Evolutionary conservation across 768 basidiomycete genomes (phyloP), one percentile per base, ranked within the genome.

Genomic region (Trametes cingulata): DNA sequence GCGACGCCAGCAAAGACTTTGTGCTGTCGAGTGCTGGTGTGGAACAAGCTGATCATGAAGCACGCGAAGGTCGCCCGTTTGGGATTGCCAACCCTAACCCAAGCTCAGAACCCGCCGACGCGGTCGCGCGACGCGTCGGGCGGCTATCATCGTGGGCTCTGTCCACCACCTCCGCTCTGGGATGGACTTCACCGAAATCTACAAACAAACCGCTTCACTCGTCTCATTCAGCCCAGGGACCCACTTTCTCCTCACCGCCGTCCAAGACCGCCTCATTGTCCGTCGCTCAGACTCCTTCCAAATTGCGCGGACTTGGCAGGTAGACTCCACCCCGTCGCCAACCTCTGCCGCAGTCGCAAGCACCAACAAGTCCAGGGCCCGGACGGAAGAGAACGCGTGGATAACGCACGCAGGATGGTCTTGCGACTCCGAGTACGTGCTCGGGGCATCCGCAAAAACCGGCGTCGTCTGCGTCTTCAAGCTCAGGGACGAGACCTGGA

Each of bases 131-230:
- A 33, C 29, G 29, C 29, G 29, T 33, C 10, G 29, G 29, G 29
- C 29, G 29, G 4, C 29, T 33, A 33, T 33, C 29, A 4, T 10
- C 29, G 4, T 33, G 29, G 6, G 10, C 29, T 33, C 29, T 4
- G 10, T 33, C 29, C 29, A 33, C 29, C 29, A 33, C 10, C 10
- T 33, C 29, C 29, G 29, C 29, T 10, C 29, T 33, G 4, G 29
- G 6, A 91, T 92, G 90, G 91, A 94, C 74, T 93, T 93, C 68
- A 93, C 92, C 19, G 90, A 93, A 70, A 80, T 90, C 62, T 93
- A 93, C 80, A 83, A 82, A 62, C 91, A 92, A 49, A 82, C 90
- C 6, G 73, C 77, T 8, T 67, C 64, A n/a, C 82, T 91, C 42
- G 90, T 91, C 60, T 71, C 80, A 17, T 95, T 93, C 76, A 95